phyloP scores from a whole-genome alignment of 169 alveolate genomes.

The Sarcocystis neurona region DNA sequence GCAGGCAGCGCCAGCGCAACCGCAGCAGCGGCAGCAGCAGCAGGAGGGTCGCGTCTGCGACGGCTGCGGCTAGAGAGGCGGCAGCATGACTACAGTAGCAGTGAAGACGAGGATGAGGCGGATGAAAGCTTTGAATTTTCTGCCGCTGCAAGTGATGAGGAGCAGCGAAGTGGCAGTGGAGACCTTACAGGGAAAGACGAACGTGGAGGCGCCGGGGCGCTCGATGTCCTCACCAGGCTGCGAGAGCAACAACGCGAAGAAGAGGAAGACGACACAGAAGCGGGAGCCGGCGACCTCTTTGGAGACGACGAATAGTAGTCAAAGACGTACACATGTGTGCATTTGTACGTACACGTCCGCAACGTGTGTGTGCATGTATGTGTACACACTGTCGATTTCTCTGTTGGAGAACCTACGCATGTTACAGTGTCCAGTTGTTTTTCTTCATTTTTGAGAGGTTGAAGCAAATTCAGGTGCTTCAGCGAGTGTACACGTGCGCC shows the following conservation, averaged over 20 bases:
- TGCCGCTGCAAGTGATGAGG: too few species aligned
- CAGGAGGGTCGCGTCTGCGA: not conserved
- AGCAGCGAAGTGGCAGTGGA: not conserved
- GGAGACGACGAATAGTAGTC: constrained; percentile 23
- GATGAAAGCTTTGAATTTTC: too few species aligned
- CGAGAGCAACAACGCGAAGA: constrained; percentile 2
- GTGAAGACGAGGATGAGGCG: constrained; percentile 27
- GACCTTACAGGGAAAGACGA: not conserved
- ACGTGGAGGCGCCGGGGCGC: not conserved
- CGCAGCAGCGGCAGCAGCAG: not conserved
- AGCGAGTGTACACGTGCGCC: too few species aligned
- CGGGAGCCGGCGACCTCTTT: not conserved
- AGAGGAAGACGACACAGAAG: not conserved
- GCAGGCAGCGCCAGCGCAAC: not conserved
- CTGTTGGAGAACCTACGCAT: too few species aligned
- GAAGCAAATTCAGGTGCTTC: too few species aligned
- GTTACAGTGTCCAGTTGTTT: too few species aligned
- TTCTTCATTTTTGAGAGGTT: not conserved
- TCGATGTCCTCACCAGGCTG: not conserved
- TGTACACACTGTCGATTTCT: too few species aligned
- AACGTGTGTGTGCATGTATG: too few species aligned
- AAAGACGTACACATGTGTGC: too few species aligned
- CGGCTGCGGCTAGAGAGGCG: constrained; percentile 6
- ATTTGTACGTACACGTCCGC: too few species aligned
- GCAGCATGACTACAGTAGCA: constrained; percentile 9